phyloP scores from a whole-genome alignment of 1,139 yeast genomes.

The Yamadazyma friedrichii region DNA sequence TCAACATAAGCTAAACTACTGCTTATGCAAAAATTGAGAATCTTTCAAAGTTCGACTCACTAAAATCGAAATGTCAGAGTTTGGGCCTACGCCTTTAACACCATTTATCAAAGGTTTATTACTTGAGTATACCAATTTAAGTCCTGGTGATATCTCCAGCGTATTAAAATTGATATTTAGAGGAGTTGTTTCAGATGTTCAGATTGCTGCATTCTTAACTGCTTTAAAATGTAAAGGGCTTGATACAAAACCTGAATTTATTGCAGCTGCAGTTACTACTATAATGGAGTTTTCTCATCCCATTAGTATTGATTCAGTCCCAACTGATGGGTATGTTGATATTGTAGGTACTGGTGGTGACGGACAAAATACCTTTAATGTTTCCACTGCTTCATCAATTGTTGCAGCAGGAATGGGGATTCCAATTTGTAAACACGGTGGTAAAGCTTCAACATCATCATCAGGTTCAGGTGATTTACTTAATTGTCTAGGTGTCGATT shows the following conservation, averaged over 20 bases:
- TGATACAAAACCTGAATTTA: conserved; percentile 79
- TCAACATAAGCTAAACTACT: neutral
- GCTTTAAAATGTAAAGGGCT: conserved; percentile 70
- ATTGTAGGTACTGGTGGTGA: conserved; percentile 99
- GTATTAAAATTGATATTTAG: conserved; percentile 62
- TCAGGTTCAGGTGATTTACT: conserved; percentile 94
- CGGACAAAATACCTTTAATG: conserved; percentile 95
- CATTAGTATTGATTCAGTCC: conserved; percentile 43
- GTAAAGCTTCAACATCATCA: conserved; percentile 89
- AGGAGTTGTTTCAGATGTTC: conserved; percentile 65
- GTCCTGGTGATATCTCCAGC: conserved; percentile 57
- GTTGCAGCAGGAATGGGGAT: conserved; percentile 91
- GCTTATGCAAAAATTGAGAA: neutral
- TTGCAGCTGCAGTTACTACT: conserved; percentile 81
- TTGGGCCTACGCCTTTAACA: conserved; percentile 37
- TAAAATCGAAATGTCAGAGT: conserved; percentile 3
- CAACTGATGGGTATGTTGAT: conserved; percentile 64
- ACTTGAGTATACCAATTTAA: conserved; percentile 55
- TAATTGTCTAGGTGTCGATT: conserved; percentile 71
- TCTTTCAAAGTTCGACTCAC: neutral
- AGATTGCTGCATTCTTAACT: conserved; percentile 76
- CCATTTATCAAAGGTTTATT: conserved; percentile 66
- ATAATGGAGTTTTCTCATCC: conserved; percentile 61
- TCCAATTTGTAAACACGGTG: conserved; percentile 88
- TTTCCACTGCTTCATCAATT: conserved; percentile 90